Base-by-base conservation (phyloP, 1,139 yeast species). In the Scheffersomyces stambukii region DNA sequence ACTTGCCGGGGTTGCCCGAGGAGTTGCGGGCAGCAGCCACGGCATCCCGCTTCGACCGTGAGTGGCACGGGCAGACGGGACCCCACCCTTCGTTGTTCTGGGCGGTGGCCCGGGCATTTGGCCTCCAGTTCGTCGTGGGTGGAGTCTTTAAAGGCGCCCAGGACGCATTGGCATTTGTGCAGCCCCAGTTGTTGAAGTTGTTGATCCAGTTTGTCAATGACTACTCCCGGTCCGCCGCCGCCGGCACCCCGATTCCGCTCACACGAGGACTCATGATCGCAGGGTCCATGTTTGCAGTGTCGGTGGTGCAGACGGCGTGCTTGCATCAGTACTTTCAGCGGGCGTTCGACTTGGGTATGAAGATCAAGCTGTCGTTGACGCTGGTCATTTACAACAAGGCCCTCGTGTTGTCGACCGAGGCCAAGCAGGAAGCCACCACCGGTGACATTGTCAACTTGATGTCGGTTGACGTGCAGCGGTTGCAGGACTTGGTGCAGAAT, bases 391-490 rank as follows among this genome's bases (percentile, higher is more conserved):
- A 88, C 57, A 70, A 79, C 43, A 91, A 91, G 54, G 69, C 96
- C 0, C 63, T 93, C 39, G 75, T 74, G 6, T 68, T 93, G 36
- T 85, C 96, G 3, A 83, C 79, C 45, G 96, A 91, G 49, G 82
- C 95, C 6, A 79, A 85, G 32, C 81, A 77, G 32, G 68, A 74
- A 31, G 78, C 86, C 29, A 75, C 86, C 16, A 86, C 96, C n/a
- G 98, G 98, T 53, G 98, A 93, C 52, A 86, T 93, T 47, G 98
- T 91, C 31, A 91, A 93, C 49, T 69, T 91, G 48, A 89, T 89
- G 97, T 82, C 96, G 29, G 96, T 91, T 28, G 98, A 91, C 60
- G 84, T 93, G 6, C 97, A 89, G 61, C 75, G 97, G 58, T 64
- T 91, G 35, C 96, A 88, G 57, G 97, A 89, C 49, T 67, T 89